Conservation (phyloP, 2,329 filamentous ascomycete species). For the Ophiostoma himal-ulmi region DNA sequence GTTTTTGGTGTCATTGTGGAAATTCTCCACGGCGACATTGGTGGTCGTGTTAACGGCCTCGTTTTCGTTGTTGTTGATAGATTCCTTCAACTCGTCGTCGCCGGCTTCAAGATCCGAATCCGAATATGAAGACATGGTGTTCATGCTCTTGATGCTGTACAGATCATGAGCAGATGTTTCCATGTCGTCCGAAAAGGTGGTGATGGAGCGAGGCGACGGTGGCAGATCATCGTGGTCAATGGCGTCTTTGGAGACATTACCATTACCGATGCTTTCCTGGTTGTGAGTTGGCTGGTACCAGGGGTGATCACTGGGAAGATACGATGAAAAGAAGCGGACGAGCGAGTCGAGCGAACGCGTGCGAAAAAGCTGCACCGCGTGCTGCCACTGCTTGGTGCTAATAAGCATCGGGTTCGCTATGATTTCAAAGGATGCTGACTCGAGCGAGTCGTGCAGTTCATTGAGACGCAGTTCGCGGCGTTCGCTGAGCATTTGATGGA, state of each 20-base stretch:
- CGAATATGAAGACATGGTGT: constrained; percentile 41
- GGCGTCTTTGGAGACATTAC: neutral
- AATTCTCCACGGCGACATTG: neutral
- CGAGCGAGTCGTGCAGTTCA: constrained; percentile 51
- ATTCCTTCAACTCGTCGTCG: neutral
- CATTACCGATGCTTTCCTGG: constrained; percentile 16
- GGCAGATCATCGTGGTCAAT: constrained; percentile 30
- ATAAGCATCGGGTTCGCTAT: constrained; percentile 55
- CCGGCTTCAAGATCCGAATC: constrained; percentile 41
- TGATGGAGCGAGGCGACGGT: constrained; percentile 47
- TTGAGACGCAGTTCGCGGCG: constrained; percentile 50
- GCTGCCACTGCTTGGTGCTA: constrained; percentile 54
- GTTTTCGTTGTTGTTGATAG: constrained; percentile 22
- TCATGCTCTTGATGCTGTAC: constrained; percentile 20
- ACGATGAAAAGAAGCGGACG: constrained; percentile 54
- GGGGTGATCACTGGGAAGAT: constrained; percentile 48
- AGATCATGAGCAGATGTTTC: constrained; percentile 19
- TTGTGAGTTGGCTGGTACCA: constrained; percentile 36
- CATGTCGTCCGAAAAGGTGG: constrained; percentile 42
- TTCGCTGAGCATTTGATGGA: constrained; percentile 48
- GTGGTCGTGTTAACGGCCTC: constrained; percentile 17
- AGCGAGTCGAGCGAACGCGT: constrained; percentile 55
- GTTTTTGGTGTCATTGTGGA: neutral
- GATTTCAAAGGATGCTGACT: constrained; percentile 55
- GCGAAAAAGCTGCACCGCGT: constrained; percentile 54